Percentiles rank a stretch among this genome's conserved stretches.
Conservation (phyloP, 192 early-diverging fungal species). For the Mortierella claussenii region DNA sequence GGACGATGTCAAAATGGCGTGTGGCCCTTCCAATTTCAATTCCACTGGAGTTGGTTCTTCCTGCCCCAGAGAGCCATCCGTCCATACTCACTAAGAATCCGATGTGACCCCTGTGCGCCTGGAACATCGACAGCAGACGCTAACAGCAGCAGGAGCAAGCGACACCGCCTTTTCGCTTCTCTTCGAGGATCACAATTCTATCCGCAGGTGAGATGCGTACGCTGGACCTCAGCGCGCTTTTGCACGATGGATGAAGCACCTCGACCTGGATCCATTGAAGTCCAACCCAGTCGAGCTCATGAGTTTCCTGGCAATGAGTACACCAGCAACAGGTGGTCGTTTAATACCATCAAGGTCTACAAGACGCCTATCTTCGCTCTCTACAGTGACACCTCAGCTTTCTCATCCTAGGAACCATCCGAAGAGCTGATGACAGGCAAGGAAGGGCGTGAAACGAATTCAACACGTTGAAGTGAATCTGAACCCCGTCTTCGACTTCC, state of each 20-base stretch:
- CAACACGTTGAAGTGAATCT: constrained; percentile 5
- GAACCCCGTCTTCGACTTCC: not conserved
- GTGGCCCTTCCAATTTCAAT: no score
- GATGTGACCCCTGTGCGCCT: no score
- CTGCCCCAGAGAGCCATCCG: no score
- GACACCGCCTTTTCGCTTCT: constrained; percentile 24
- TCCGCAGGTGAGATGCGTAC: constrained; percentile 12
- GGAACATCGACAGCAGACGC: no score
- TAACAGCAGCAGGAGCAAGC: constrained; percentile 14
- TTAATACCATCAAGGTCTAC: constrained; percentile 2
- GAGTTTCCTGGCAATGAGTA: constrained; percentile 5
- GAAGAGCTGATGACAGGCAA: not conserved
- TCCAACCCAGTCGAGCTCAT: not conserved
- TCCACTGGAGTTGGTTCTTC: no score
- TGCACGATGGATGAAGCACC: constrained; percentile 10
- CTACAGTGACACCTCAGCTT: not conserved
- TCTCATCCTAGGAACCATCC: constrained; percentile 1
- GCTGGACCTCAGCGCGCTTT: not conserved
- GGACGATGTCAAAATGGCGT: no score
- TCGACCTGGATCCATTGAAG: not conserved
- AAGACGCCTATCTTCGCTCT: constrained; percentile 14
- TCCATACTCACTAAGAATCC: no score
- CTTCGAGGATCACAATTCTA: constrained; percentile 33
- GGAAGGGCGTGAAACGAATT: not conserved
- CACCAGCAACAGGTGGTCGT: constrained; percentile 8